phyloP scores from a whole-genome alignment of 192 early-diverging fungal genomes.

The Entophlyctis luteolus region DNA sequence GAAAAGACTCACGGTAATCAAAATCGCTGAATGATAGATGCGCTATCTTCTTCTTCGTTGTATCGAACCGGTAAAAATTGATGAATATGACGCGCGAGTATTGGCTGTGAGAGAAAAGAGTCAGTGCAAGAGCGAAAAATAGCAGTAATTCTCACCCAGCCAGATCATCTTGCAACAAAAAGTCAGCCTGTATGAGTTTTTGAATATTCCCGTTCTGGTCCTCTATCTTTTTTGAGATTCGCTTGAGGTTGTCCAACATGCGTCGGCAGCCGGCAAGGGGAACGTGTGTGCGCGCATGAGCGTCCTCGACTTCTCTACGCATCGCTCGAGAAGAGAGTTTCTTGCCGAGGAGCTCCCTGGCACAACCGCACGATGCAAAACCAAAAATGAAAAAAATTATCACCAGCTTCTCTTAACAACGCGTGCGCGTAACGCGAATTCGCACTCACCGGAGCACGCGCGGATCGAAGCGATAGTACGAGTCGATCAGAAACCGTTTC shows the following conservation, averaged over 20 bases:
- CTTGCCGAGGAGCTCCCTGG: conserved; percentile 48
- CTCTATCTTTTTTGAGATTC: conserved; percentile 56
- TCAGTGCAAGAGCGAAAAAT: not conserved
- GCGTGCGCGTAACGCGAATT: too few species aligned
- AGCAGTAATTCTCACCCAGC: conserved; percentile 39
- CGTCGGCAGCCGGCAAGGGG: conserved; percentile 44
- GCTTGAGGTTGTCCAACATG: conserved; percentile 66
- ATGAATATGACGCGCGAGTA: conserved; percentile 55
- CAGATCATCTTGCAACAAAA: conserved; percentile 46
- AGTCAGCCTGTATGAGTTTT: conserved; percentile 42
- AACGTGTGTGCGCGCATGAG: conserved; percentile 25
- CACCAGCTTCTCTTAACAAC: too few species aligned
- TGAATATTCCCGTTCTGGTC: conserved; percentile 54
- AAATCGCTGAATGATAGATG: conserved; percentile 45
- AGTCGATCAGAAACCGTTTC: conserved; percentile 35
- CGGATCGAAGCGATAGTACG: conserved; percentile 47
- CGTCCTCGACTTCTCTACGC: conserved; percentile 51
- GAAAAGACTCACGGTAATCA: conserved; percentile 35
- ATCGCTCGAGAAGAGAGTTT: conserved; percentile 44
- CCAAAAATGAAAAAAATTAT: too few species aligned
- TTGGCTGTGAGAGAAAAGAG: conserved; percentile 21
- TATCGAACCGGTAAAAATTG: conserved; percentile 49
- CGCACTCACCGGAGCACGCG: conserved; percentile 29
- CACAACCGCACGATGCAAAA: too few species aligned
- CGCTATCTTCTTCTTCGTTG: conserved; percentile 49